phyloP scores from a whole-genome alignment of 139 green algal species.

The Haematococcus lacustris region DNA sequence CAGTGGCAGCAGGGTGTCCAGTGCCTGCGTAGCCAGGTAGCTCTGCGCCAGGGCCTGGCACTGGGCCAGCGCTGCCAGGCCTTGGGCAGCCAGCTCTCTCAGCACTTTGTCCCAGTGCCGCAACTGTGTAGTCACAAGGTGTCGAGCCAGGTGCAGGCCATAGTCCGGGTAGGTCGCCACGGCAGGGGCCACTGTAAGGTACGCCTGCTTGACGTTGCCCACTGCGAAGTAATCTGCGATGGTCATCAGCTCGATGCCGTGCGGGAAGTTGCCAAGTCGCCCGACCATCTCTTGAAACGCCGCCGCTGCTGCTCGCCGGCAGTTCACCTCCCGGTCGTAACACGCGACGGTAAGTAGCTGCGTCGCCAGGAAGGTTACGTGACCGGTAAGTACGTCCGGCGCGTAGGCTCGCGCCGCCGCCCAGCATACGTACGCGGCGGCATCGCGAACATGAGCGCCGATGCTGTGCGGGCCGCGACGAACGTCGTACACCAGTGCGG shows the following conservation, averaged over 20 bases:
- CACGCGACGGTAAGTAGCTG: conserved; percentile 78
- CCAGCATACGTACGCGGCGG: conserved; percentile 96
- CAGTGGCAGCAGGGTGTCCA: conserved; percentile 47
- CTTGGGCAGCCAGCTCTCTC: conserved; percentile 66
- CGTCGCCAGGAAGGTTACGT: conserved; percentile 48
- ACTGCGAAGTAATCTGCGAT: conserved; percentile 91
- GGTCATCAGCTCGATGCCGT: conserved; percentile 88
- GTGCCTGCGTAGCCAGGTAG: conserved; percentile 19
- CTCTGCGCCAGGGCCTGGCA: conserved; percentile 14
- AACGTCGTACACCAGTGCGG: conserved; percentile 87
- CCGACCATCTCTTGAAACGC: conserved; percentile 96
- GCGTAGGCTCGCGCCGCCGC: conserved; percentile 84
- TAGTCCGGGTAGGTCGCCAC: conserved; percentile 63
- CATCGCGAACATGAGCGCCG: conserved; percentile 90
- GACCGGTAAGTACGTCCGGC: conserved; percentile 41
- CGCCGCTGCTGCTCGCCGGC: conserved; percentile 80
- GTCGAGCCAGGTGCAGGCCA: conserved; percentile 43
- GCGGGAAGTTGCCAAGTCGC: conserved; percentile 72
- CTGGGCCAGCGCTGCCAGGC: conserved; percentile 64
- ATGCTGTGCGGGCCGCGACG: conserved; percentile 79
- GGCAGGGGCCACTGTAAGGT: conserved; percentile 48
- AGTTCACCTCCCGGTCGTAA: conserved; percentile 87
- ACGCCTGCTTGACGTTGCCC: conserved; percentile 56
- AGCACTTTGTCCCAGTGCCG: conserved; percentile 86
- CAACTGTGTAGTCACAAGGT: conserved; percentile 80